Percentiles rank a stretch among this genome's conserved stretches.
Evolutionary conservation across 2,329 filamentous ascomycete species (phyloP).

Genomic region (Myriosclerotinia curreyana): DNA sequence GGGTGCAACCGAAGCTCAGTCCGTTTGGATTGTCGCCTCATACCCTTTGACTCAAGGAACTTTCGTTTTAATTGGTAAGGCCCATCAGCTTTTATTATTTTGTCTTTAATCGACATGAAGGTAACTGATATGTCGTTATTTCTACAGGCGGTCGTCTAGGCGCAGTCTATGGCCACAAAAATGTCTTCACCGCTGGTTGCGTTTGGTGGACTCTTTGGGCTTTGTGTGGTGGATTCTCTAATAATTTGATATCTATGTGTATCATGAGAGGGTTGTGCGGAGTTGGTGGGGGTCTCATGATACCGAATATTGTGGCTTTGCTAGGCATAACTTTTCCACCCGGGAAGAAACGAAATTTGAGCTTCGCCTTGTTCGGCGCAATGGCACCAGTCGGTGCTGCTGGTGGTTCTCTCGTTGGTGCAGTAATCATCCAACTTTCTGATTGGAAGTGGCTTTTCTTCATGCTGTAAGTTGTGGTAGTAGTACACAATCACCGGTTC

Average conservation of each 20-base stretch:
- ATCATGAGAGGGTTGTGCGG: slow-evolving; percentile 48
- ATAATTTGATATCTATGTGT: slow-evolving; percentile 44
- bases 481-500: not conserved
- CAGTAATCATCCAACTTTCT: slow-evolving; percentile 40
- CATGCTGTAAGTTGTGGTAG: slow-evolving; percentile 33
- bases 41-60: slow-evolving; percentile 24
- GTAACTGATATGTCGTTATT: slow-evolving; percentile 9
- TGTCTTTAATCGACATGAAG: not conserved
- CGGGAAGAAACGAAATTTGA: slow-evolving; percentile 45
- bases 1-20: slow-evolving; percentile 10
- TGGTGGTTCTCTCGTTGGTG: slow-evolving; percentile 43
- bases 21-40: slow-evolving; percentile 18
- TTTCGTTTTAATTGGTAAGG: slow-evolving; percentile 20
- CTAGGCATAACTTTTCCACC: slow-evolving; percentile 48
- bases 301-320: slow-evolving; percentile 51
- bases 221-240: slow-evolving; percentile 42
- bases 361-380: slow-evolving; percentile 46
- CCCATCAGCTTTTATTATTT: not conserved
- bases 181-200: slow-evolving; percentile 17
- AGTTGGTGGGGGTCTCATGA: slow-evolving; percentile 48
- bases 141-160: slow-evolving; percentile 19
- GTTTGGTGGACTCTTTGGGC: slow-evolving; percentile 22
- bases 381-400: slow-evolving; percentile 46
- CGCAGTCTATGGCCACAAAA: slow-evolving; percentile 22
- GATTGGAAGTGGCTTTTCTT: slow-evolving; percentile 46